A percentile compares a stretch with the other conserved stretches of the same genome.
Conservation (phyloP, 2,329 filamentous ascomycete species). For the Colletotrichum horii region DNA sequence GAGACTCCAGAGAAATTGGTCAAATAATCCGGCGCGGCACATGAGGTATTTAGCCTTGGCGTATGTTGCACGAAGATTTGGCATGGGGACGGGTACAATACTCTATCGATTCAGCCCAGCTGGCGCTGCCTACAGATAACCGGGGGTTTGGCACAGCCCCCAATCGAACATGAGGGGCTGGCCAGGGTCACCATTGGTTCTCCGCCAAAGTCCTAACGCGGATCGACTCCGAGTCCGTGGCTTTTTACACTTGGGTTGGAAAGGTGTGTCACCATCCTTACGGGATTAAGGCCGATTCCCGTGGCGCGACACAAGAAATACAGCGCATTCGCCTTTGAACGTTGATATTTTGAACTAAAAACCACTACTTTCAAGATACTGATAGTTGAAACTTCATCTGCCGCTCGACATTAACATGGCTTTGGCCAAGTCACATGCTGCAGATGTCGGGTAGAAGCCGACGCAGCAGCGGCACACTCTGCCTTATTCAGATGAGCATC, state of each 20-base stretch:
- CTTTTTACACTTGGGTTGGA: not conserved
- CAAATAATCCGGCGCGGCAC: not conserved
- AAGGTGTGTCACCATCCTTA: not conserved
- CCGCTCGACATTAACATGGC: not conserved
- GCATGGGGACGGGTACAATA: not conserved
- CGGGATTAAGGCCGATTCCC: not conserved
- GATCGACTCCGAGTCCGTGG: not conserved
- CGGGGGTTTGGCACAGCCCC: not conserved
- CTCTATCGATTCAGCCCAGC: not conserved
- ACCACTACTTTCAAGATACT: not conserved
- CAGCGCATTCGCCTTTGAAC: not conserved
- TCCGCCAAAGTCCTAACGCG: not conserved
- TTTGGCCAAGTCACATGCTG: not conserved
- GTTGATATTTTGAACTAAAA: not conserved
- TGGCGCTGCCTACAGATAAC: not conserved
- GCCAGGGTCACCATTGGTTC: not conserved
- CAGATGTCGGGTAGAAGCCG: not conserved
- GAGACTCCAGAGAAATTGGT: not conserved
- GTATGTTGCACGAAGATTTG: not conserved
- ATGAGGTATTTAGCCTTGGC: not conserved
- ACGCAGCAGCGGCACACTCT: not conserved
- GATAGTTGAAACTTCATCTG: rapidly evolving
- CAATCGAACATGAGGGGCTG: not conserved
- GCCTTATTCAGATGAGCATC: not conserved
- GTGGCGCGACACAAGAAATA: not conserved